Base-by-base conservation (phyloP, 805 yeast species). In the Candida mattraensis region DNA sequence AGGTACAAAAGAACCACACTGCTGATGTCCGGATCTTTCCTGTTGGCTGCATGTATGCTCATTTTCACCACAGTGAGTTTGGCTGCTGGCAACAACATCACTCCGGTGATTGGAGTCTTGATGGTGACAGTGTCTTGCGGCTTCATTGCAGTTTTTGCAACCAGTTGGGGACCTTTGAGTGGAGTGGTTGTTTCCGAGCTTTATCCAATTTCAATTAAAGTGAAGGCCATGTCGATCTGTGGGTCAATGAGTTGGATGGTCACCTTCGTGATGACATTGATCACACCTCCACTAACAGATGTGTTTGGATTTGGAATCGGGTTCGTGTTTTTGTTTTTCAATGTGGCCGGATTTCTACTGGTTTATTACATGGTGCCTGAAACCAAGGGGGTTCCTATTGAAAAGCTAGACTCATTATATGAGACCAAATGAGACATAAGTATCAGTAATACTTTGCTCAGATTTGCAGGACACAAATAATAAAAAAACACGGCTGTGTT, bases 91-190 rank as follows among this genome's bases (percentile, higher is more conserved):
- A 48, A 24, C 13, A 60, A 36, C 65, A 64, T 19, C 36, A 33
- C 49, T 37, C 55, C 40, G 29, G 66, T 74, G 22, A 80, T 80
- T 33, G 53, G 64, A 21, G 69, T 70, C 3, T 67, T 79, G 75
- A 75, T 83, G 53, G 68, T 70, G 35, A 60, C 78, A 24, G 68
- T 83, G 4, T 77, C 87, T 54, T 58, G 61, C 35, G 51, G 73
- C 24, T 83, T 75, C 58, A 78, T 83, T 34, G 68, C 74, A 46
- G 69, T 68, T 39, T 83, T 83, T 60, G 86, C 88, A 3, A 64
- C 78, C 15, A 76, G 85, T 10, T 79, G 87, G 82, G 89, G 88
- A 3, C 87, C 88, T 22, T 74, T 83, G 40, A 70, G 78, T n/a
- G 76, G 74, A 58, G 74, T 79, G 16, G 65, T 82, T 33, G 77